phyloP scores from a whole-genome alignment of 169 alveolate genomes.

The Cryptosporidium felis region DNA sequence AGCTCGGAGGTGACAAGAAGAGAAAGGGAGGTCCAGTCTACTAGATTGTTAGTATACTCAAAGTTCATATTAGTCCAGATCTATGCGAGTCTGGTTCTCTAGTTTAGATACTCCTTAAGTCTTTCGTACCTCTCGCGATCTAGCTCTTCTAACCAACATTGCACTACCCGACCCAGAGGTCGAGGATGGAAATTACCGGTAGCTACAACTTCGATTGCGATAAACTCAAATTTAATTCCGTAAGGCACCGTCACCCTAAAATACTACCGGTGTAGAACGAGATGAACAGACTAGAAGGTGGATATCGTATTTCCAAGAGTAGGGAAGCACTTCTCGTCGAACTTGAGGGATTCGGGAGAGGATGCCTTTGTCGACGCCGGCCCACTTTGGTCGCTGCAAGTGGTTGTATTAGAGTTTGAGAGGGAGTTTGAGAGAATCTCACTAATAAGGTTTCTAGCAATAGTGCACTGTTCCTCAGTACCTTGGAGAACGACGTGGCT shows the following conservation, averaged over 20 bases:
- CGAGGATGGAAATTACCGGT: no score
- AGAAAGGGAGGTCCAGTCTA: constrained; percentile 81
- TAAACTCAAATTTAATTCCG: no score
- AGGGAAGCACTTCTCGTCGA: constrained; percentile 70
- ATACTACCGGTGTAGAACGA: no score
- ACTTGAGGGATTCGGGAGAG: constrained; percentile 30
- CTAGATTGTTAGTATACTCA: neutral
- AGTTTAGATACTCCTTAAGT: constrained; percentile 11
- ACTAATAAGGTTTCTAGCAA: constrained; percentile 59
- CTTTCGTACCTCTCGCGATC: neutral
- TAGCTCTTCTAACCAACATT: no score
- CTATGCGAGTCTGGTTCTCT: neutral
- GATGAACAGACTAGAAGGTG: neutral
- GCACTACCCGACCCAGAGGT: no score
- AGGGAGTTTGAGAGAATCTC: constrained; percentile 39
- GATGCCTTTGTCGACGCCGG: neutral
- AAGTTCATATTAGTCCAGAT: neutral
- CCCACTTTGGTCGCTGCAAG: constrained; percentile 36
- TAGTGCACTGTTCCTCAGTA: constrained; percentile 64
- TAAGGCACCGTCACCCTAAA: no score
- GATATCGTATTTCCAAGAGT: constrained; percentile 32
- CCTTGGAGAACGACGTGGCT: constrained; percentile 57
- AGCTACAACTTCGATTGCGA: no score
- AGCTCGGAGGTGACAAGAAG: constrained; percentile 96
- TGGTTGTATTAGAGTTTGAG: constrained; percentile 53